Evolutionary conservation across 2,329 filamentous ascomycete species (phyloP).

Genomic region (Colletotrichum kahawae): DNA sequence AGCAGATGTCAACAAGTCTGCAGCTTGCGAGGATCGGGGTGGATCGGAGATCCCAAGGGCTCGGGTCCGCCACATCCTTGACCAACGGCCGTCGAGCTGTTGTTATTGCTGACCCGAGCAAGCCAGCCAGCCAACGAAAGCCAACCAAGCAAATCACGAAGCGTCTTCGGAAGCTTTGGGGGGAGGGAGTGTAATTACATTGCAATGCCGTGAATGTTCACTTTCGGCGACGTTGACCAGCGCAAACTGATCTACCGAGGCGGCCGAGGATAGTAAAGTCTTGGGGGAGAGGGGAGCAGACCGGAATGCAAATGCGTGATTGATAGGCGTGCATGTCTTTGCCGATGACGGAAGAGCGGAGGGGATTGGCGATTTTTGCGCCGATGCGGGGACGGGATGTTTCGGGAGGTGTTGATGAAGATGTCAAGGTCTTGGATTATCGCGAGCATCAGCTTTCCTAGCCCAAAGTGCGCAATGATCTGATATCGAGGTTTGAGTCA

Average conservation of each 20-base stretch:
- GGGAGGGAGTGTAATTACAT: neutral
- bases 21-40: neutral
- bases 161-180: neutral
- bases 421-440: neutral
- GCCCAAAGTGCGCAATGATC: neutral
- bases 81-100: neutral
- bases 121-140: neutral
- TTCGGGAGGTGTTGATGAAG: neutral
- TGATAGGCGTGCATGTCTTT: neutral
- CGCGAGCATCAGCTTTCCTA: neutral
- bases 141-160: neutral
- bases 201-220: neutral
- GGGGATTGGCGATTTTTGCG: neutral
- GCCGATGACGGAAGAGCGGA: neutral
- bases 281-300: neutral
- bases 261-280: neutral
- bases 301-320: neutral
- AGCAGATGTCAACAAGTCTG: neutral
- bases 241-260: neutral
- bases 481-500: neutral
- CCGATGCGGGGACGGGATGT: neutral
- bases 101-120: neutral
- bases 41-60: neutral
- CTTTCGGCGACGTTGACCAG: neutral
- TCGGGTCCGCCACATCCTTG: neutral